Conservation (phyloP, 2,329 filamentous ascomycete species). For the Tolypocladium tropicale region DNA sequence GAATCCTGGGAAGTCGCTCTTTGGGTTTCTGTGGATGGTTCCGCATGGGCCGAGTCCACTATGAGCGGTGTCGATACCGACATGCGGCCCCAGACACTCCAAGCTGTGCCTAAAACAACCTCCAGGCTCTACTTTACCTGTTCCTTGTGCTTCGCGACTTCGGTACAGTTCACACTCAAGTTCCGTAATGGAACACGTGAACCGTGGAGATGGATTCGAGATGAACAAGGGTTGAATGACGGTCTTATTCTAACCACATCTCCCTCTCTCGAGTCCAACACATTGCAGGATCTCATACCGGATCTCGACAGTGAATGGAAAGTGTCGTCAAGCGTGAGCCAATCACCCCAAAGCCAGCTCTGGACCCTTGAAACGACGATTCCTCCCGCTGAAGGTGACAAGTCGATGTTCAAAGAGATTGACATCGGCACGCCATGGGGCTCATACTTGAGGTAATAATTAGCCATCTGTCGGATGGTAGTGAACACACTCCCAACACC, state of each 20-base stretch:
- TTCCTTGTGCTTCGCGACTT: slow-evolving; percentile 34
- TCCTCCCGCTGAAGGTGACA: slow-evolving; percentile 42
- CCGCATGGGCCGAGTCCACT: slow-evolving; percentile 42
- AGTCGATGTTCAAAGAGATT: slow-evolving; percentile 46
- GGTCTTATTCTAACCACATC: slow-evolving; percentile 45
- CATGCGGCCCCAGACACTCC: slow-evolving; percentile 39
- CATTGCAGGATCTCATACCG: slow-evolving; percentile 45
- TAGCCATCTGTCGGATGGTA: neutral
- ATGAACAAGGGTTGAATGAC: slow-evolving; percentile 52
- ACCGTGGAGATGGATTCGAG: slow-evolving; percentile 61
- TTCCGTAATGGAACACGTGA: slow-evolving; percentile 44
- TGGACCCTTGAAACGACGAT: slow-evolving; percentile 57
- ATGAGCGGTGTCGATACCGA: slow-evolving; percentile 18
- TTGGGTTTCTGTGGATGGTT: slow-evolving; percentile 56
- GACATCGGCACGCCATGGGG: slow-evolving; percentile 54
- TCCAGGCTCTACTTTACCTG: slow-evolving; percentile 43
- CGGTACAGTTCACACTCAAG: slow-evolving; percentile 59
- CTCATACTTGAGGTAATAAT: slow-evolving; percentile 36
- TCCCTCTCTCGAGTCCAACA: slow-evolving; percentile 19
- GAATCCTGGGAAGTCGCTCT: slow-evolving; percentile 62
- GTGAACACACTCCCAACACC: too few species aligned
- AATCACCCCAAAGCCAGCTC: slow-evolving; percentile 57
- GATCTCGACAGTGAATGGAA: slow-evolving; percentile 45
- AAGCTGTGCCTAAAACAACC: slow-evolving; percentile 16
- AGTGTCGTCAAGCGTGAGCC: slow-evolving; percentile 46